These are phyloP conservation scores for Xylaria cubensis DNA, from an alignment of 495 filamentous ascomycete species.

Conservation along the genomic window DNA sequence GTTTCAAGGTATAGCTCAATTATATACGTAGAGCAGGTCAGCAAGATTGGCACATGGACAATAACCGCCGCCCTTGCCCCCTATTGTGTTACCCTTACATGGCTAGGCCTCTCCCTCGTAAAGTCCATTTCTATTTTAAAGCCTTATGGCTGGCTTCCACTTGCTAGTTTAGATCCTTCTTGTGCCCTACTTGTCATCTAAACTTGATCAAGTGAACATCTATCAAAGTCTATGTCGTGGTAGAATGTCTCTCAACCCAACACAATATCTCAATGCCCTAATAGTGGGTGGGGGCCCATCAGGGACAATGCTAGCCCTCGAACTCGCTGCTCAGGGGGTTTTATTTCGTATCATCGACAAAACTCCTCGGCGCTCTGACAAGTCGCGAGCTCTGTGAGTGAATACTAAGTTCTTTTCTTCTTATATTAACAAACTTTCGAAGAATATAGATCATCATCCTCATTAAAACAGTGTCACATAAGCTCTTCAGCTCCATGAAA, in stretches of 20 bases:
- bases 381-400: slow-evolving; percentile 38
- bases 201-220: neutral
- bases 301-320: slow-evolving; percentile 38
- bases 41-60: neutral
- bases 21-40: neutral
- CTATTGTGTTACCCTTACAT: neutral
- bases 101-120: neutral
- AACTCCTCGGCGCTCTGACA: slow-evolving; percentile 34
- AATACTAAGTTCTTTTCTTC: neutral
- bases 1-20: neutral
- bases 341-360: slow-evolving; percentile 40
- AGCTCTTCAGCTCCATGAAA: neutral
- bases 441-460: neutral
- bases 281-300: slow-evolving; percentile 42
- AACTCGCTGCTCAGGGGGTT: slow-evolving; percentile 34
- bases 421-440: neutral
- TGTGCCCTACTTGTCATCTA: neutral
- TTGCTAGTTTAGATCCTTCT: neutral
- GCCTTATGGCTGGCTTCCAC: neutral
- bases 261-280: slow-evolving; percentile 33
- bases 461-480: neutral
- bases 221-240: neutral
- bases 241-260: neutral
- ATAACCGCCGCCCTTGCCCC: neutral
- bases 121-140: neutral